Evolutionary conservation across 2,329 filamentous ascomycete genomes (phyloP), one percentile per base, ranked within the genome.

Genomic region (Aphanocladium album): DNA sequence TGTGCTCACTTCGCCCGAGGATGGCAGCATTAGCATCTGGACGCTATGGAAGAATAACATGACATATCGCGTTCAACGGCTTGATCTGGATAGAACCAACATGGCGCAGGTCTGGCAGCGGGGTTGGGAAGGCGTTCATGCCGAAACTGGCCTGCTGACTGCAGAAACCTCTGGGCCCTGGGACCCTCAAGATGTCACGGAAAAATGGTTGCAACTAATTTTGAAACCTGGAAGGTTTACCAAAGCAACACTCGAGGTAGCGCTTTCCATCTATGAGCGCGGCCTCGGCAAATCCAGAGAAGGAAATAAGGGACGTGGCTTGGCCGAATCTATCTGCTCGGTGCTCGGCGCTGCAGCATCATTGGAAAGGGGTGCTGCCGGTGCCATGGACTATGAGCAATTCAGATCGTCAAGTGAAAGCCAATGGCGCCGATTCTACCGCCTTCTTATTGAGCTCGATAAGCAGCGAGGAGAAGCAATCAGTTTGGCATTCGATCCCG

Each of bases 371-470:
- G 79, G 78, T 33, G 77, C 84, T 11, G 81, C 85, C 16, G 86
- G 86, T 16, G 83, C 82, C 30, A 85, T 90, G 74, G 89, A 96
- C 68, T 91, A 90, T 66, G 85, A 89, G 25, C 82, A 87, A 61
- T 95, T 93, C 71, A 83, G 89, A 60, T 78, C 80, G 37, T 87
- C 90, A 35, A 87, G 89, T 57, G 89, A 95, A 69, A 82, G 84
- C 12, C 92, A 96, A 72, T 99, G 95, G 95, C 86, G 89, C 64
- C 85, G 90, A 55, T 96, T 96, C 73, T 96, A 92, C 77, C 87
- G 92, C 35, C 81, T 98, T 19, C 82, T 96, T 19, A 81, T 90
- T 14, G 93, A 96, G 71, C 78, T 99, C 45, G 92, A 98, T 71
- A 92, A 89, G 68, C 88, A 91, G 68, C 83, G 93, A 68, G 89